Conservation (phyloP, 2,329 filamentous ascomycete species). For the Aspergillus japonicus region DNA sequence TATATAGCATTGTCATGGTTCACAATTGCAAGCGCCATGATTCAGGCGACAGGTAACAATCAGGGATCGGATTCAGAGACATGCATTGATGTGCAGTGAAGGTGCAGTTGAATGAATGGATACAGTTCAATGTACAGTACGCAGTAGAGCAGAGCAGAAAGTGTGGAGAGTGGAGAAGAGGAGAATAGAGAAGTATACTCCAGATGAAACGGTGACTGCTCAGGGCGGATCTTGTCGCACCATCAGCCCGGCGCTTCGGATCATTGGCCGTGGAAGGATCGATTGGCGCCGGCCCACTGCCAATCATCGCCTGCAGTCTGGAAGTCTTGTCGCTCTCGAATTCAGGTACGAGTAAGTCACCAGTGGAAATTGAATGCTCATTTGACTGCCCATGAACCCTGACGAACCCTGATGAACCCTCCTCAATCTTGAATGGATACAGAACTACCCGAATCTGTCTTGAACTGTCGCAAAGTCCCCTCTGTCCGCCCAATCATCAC, state of each 20-base stretch:
- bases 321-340: not conserved
- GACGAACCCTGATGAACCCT: no score
- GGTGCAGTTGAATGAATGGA: no score
- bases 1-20: conserved; percentile 16
- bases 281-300: conserved; percentile 5
- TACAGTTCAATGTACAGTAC: no score
- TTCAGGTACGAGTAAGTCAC: not conserved
- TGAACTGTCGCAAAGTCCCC: not conserved
- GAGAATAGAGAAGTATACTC: no score
- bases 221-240: not conserved
- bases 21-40: not conserved
- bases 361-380: no score
- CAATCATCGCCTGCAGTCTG: conserved; percentile 2
- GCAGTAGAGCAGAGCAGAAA: no score
- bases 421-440: no score
- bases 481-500: not conserved
- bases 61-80: not conserved
- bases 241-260: not conserved
- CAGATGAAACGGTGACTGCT: no score
- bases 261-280: not conserved
- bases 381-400: no score
- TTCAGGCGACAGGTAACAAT: not conserved
- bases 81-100: not conserved
- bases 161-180: no score
- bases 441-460: no score